Evolutionary conservation across 1,284 basidiomycete genomes (phyloP).

Genomic region (Trametes hirsuta): DNA sequence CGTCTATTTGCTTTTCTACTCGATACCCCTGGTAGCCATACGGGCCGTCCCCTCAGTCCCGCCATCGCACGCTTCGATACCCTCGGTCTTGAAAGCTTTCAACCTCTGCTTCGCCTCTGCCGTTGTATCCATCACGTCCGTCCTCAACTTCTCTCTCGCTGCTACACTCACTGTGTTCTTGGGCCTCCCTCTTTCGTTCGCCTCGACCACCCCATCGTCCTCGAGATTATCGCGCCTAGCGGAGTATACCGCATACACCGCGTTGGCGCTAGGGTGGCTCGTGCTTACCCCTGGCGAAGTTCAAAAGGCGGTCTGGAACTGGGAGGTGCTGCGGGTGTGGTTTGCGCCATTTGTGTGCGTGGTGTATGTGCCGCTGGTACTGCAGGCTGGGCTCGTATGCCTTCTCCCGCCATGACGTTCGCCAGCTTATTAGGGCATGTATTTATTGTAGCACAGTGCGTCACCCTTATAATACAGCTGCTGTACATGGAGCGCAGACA

Average conservation of each 20-base stretch:
- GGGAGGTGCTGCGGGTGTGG: slow-evolving; percentile 75
- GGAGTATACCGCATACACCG: slow-evolving; percentile 47
- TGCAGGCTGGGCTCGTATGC: slow-evolving; percentile 67
- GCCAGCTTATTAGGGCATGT: neutral
- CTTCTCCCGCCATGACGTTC: slow-evolving; percentile 39
- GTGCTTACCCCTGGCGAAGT: slow-evolving; percentile 50
- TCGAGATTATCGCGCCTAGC: slow-evolving; percentile 32
- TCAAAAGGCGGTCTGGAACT: slow-evolving; percentile 60
- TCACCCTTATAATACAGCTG: slow-evolving; percentile 10
- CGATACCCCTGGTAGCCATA: slow-evolving; percentile 26
- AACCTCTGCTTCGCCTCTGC: slow-evolving; percentile 81
- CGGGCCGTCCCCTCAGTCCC: slow-evolving; percentile 26
- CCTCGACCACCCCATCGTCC: slow-evolving; percentile 36
- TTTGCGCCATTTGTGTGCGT: slow-evolving; percentile 75
- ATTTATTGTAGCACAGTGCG: neutral
- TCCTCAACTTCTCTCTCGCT: slow-evolving; percentile 90
- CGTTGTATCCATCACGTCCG: slow-evolving; percentile 80
- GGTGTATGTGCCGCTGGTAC: slow-evolving; percentile 68
- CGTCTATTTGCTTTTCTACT: slow-evolving; percentile 22
- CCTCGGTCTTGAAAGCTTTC: slow-evolving; percentile 65
- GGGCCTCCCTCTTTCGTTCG: slow-evolving; percentile 60
- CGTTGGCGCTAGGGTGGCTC: slow-evolving; percentile 64
- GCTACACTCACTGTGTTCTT: slow-evolving; percentile 66
- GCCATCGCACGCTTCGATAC: slow-evolving; percentile 42
- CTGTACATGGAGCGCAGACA: slow-evolving; percentile 4